A percentile compares a stretch with the other conserved stretches of the same genome.
Conservation (phyloP, 805 yeast genomes). For the Kazachstania taianensis region DNA sequence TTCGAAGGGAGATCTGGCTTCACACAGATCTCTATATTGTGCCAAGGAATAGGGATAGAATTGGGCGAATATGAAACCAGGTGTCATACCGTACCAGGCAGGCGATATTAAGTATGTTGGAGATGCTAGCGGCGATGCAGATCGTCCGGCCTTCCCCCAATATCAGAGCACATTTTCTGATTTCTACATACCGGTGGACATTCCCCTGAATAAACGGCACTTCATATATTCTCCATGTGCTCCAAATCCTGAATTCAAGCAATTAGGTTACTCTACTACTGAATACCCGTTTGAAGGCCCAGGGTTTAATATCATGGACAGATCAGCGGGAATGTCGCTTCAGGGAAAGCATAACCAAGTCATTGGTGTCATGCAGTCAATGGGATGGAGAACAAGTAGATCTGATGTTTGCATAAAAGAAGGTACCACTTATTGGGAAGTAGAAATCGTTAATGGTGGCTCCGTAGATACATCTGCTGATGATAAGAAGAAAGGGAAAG, state of each 20-base stretch:
- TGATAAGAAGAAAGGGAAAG: slow-evolving; percentile 12
- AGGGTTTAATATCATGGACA: slow-evolving; percentile 37
- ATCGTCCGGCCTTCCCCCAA: slow-evolving; percentile 19
- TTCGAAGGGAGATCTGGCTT: no score
- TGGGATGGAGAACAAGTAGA: slow-evolving; percentile 76
- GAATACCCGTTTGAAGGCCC: slow-evolving; percentile 52
- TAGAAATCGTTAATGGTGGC: slow-evolving; percentile 38
- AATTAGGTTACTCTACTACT: slow-evolving; percentile 55
- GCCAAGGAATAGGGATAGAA: no score
- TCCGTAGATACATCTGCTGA: slow-evolving; percentile 3
- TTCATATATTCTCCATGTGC: slow-evolving; percentile 73
- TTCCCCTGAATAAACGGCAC: slow-evolving; percentile 70
- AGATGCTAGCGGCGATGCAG: not conserved
- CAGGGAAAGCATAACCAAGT: slow-evolving; percentile 26
- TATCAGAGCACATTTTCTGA: slow-evolving; percentile 12
- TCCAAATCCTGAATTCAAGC: slow-evolving; percentile 50
- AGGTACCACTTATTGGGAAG: slow-evolving; percentile 77
- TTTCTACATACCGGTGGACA: slow-evolving; percentile 45
- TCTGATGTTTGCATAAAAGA: slow-evolving; percentile 67
- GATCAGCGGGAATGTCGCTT: slow-evolving; percentile 47
- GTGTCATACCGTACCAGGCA: slow-evolving; percentile 23
- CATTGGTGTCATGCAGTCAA: slow-evolving; percentile 42
- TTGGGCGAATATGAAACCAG: slow-evolving; percentile 22
- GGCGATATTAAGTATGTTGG: slow-evolving; percentile 14
- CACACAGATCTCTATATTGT: no score